These are phyloP conservation scores for Parachaetomium inaequale DNA, from an alignment of 495 filamentous ascomycete species.

Conservation along the genomic window DNA sequence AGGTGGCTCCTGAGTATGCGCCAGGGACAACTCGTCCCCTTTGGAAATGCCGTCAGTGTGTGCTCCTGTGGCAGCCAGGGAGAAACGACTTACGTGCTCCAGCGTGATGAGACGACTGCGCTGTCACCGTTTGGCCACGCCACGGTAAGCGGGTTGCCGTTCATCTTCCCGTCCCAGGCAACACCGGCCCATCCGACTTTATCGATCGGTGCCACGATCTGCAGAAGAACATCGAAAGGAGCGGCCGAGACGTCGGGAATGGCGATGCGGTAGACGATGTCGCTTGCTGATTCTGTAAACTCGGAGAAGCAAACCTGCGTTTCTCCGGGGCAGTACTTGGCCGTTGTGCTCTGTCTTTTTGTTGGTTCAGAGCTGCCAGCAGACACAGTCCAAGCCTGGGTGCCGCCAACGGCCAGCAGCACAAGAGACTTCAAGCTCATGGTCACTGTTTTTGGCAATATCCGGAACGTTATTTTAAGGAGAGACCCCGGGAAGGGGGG, in stretches of 20 bases:
- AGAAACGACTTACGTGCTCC: constrained; percentile 39
- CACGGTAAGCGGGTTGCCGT: constrained; percentile 47
- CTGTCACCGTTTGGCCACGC: constrained; percentile 40
- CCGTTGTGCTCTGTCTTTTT: constrained; percentile 25
- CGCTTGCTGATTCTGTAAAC: constrained; percentile 33
- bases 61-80: not conserved
- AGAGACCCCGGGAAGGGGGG: not conserved
- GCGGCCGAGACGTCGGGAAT: constrained; percentile 42
- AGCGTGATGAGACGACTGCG: constrained; percentile 43
- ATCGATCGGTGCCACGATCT: constrained; percentile 42
- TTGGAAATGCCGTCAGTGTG: constrained; percentile 16
- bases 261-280: constrained; percentile 45
- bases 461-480: not conserved
- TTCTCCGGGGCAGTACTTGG: constrained; percentile 38
- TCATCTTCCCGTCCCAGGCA: constrained; percentile 51
- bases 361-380: constrained; percentile 7
- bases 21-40: constrained; percentile 39
- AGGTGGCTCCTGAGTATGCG: constrained; percentile 41
- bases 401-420: constrained; percentile 22
- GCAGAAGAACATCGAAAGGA: constrained; percentile 47
- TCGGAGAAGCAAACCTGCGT: constrained; percentile 40
- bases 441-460: not conserved
- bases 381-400: constrained; percentile 14
- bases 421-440: constrained; percentile 18
- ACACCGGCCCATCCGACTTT: constrained; percentile 45